Percentiles rank a stretch among this genome's conserved stretches.
Evolutionary conservation across 768 basidiomycete species (phyloP).

Genomic region (Hygrocybe coccinea): DNA sequence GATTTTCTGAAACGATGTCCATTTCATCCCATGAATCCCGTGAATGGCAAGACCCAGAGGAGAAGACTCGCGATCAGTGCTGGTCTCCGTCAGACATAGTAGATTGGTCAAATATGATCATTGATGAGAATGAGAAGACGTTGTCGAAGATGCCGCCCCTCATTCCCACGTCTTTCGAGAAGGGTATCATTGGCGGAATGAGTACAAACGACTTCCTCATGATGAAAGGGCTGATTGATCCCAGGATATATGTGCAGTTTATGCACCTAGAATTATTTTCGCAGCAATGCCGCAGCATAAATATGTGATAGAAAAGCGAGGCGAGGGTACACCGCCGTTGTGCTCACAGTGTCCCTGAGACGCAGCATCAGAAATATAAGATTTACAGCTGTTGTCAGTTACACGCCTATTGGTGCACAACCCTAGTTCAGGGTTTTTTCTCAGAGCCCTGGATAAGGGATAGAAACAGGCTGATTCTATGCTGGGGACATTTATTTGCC

Average conservation of each 20-base stretch:
- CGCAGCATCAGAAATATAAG: too few species aligned
- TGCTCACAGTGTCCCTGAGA: too few species aligned
- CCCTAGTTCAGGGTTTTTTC: too few species aligned
- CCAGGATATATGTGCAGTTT: constrained; percentile 2
- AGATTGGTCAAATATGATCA: not conserved
- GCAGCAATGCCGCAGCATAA: too few species aligned
- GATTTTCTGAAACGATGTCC: not conserved
- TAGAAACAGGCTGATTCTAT: too few species aligned
- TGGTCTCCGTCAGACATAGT: constrained; percentile 1
- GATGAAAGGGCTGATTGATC: constrained; percentile 3
- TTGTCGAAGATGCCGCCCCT: not conserved
- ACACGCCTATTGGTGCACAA: too few species aligned
- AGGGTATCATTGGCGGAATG: constrained; percentile 4
- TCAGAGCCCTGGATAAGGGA: too few species aligned
- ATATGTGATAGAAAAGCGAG: too few species aligned
- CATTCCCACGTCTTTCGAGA: constrained; percentile 4
- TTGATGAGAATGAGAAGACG: not conserved
- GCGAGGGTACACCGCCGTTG: too few species aligned
- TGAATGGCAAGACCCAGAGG: not conserved
- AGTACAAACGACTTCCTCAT: constrained; percentile 6
- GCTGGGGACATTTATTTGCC: too few species aligned
- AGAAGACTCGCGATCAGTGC: not conserved
- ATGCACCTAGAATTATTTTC: not conserved
- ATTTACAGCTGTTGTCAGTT: too few species aligned
- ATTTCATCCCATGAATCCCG: too few species aligned